Percentiles rank a stretch among this genome's conserved stretches.
phyloP scores from a whole-genome alignment of 176 grass and related monocot genomes.

The Oryza australiensis region DNA sequence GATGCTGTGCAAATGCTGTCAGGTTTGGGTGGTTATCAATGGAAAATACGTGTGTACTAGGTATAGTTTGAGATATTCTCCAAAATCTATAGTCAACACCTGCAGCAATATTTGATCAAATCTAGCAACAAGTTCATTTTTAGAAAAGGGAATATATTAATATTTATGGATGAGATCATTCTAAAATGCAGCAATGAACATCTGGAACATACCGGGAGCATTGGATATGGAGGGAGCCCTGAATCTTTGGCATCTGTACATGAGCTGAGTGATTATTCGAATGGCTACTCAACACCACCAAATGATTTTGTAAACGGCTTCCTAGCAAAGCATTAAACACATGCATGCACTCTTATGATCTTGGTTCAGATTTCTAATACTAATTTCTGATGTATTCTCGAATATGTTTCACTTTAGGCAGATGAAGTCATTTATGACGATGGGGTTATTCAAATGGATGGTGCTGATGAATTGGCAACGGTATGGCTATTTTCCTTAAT shows the following conservation, averaged over 20 bases:
- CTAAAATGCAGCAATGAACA: constrained; percentile 41
- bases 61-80: constrained; percentile 36
- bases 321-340: not conserved
- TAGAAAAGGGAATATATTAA: too few species aligned
- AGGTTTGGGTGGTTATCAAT: constrained; percentile 49
- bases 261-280: constrained; percentile 38
- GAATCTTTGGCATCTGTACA: constrained; percentile 41
- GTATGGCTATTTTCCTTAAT: not conserved
- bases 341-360: not conserved
- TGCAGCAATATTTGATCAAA: constrained; percentile 29
- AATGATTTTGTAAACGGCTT: constrained; percentile 43
- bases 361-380: constrained; percentile 4
- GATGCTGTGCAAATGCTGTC: constrained; percentile 35
- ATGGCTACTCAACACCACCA: constrained; percentile 40
- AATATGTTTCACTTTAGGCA: constrained; percentile 36
- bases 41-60: constrained; percentile 55
- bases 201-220: constrained; percentile 30
- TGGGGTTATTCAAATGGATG: constrained; percentile 27
- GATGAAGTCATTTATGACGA: constrained; percentile 29
- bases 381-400: not conserved
- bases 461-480: constrained; percentile 31
- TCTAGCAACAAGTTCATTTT: constrained; percentile 22
- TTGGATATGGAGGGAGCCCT: constrained; percentile 37
- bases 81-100: not conserved
- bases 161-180: constrained; percentile 18